Conservation (phyloP, 208 protist species). For the Naegleria lovaniensis region DNA sequence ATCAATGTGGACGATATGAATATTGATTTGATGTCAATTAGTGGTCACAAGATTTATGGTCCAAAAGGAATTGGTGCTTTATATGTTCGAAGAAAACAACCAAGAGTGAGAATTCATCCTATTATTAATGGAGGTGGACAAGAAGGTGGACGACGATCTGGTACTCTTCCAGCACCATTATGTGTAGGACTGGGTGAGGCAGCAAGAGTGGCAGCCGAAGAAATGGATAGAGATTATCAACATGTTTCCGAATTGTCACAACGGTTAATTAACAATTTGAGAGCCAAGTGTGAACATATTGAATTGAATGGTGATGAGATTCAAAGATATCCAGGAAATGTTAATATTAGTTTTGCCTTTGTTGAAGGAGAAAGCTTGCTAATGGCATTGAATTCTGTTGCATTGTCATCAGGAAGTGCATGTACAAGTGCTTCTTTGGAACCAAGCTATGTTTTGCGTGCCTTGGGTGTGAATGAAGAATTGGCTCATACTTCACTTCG, state of each 20-base stretch:
- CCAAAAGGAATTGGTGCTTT: constrained; percentile 82
- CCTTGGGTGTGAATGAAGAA: constrained; percentile 94
- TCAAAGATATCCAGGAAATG: constrained; percentile 82
- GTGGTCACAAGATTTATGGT: constrained; percentile 94
- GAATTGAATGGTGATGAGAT: constrained; percentile 84
- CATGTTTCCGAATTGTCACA: constrained; percentile 71
- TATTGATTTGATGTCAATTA: constrained; percentile 90
- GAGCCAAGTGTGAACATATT: constrained; percentile 67
- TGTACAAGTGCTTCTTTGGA: constrained; percentile 98
- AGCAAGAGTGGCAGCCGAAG: constrained; percentile 69
- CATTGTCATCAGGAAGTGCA: constrained; percentile 85
- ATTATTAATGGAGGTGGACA: constrained; percentile 98
- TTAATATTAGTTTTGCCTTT: constrained; percentile 97
- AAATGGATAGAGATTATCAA: constrained; percentile 84
- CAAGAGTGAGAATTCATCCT: constrained; percentile 90
- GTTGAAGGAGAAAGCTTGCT: constrained; percentile 98
- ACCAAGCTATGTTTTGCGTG: constrained; percentile 96
- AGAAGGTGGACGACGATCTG: constrained; percentile 87
- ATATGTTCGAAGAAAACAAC: constrained; percentile 63
- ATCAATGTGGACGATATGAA: constrained; percentile 80
- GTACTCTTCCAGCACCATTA: constrained; percentile 84
- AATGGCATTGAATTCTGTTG: constrained; percentile 88
- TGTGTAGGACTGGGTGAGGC: constrained; percentile 87
- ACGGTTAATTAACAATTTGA: constrained; percentile 73
- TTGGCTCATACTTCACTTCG: constrained; percentile 98